Conservation (phyloP, 208 protist species). For the Angomonas desouzai region DNA sequence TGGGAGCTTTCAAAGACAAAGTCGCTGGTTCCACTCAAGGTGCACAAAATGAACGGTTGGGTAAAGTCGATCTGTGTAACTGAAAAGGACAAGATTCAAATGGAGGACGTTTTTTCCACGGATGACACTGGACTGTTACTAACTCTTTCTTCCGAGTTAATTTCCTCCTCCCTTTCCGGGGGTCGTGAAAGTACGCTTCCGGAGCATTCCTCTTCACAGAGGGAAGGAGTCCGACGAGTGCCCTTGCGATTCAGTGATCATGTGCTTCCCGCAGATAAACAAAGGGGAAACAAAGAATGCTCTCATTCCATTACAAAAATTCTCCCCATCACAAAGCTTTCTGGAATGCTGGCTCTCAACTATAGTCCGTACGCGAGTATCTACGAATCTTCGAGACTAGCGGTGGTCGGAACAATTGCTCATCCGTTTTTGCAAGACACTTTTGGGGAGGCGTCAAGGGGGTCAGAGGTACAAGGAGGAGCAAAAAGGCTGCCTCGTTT, state of each 20-base stretch:
- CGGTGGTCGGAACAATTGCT: background rate
- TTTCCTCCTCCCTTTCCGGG: background rate
- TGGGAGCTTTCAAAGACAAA: background rate
- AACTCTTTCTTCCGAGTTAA: background rate
- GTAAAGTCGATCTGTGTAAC: slow-evolving; percentile 31
- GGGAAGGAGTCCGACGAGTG: background rate
- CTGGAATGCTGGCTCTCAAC: background rate
- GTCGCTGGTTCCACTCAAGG: slow-evolving; percentile 21
- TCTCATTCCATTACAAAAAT: background rate
- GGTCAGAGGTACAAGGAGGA: background rate
- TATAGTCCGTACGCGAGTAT: background rate
- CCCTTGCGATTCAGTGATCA: background rate
- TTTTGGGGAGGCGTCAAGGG: background rate
- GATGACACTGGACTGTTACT: slow-evolving; percentile 22
- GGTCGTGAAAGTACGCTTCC: too few species aligned
- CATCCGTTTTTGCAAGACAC: slow-evolving; percentile 1
- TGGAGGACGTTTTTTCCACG: slow-evolving; percentile 31
- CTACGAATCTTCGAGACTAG: background rate
- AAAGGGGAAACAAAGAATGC: background rate
- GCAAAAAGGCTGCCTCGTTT: slow-evolving; percentile 2
- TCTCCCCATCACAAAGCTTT: background rate
- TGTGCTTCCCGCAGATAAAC: background rate
- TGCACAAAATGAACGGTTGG: slow-evolving; percentile 35
- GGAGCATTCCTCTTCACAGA: too few species aligned
- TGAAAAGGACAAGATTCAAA: slow-evolving; percentile 21